phyloP scores from a whole-genome alignment of 495 filamentous ascomycete species.

The Penicillium longicatenatum region DNA sequence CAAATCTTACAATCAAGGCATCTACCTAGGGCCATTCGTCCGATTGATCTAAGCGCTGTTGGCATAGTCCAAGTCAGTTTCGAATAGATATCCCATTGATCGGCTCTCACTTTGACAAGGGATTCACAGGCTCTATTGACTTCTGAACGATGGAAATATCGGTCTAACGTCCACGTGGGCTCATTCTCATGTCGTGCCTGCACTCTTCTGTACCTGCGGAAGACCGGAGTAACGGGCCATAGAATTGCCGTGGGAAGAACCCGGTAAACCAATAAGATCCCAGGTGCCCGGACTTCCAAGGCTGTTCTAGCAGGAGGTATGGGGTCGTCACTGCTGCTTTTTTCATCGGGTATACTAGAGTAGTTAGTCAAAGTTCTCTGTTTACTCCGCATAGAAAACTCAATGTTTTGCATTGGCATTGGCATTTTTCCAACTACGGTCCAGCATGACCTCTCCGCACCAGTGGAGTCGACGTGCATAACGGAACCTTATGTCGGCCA shows the following conservation, averaged over 20 bases:
- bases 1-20: too few relatives aligned
- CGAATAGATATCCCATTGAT: too few relatives aligned
- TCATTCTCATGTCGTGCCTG: neutral
- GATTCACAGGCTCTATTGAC: too few relatives aligned
- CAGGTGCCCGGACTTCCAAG: too few relatives aligned
- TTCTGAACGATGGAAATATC: neutral
- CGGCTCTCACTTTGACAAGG: too few relatives aligned
- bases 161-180: neutral
- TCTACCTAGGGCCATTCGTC: too few relatives aligned
- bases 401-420: neutral
- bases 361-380: too few relatives aligned
- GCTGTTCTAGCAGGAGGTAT: too few relatives aligned
- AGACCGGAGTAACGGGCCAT: too few relatives aligned
- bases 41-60: too few relatives aligned
- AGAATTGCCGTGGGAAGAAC: neutral
- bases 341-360: neutral
- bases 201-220: neutral
- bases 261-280: neutral
- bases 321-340: too few relatives aligned
- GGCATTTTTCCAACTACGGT: neutral
- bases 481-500: neutral
- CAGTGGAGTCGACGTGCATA: conserved; percentile 10
- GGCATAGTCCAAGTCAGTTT: too few relatives aligned
- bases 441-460: conserved; percentile 19
- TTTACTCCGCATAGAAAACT: neutral